Conservation (phyloP, 768 basidiomycete species). For the Lentinula sp. region DNA sequence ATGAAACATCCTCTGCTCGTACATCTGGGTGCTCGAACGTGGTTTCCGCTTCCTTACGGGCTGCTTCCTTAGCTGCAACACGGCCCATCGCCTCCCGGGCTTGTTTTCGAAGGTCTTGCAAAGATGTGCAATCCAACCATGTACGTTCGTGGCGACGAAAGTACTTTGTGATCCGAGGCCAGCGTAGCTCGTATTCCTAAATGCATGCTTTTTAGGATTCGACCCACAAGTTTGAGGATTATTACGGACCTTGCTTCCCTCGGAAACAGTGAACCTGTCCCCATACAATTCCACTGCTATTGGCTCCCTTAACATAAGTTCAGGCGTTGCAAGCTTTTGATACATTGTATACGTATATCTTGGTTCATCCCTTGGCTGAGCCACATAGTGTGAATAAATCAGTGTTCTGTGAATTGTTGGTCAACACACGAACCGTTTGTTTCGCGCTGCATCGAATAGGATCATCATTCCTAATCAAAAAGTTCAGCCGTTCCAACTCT, state of each 20-base stretch:
- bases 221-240: not conserved
- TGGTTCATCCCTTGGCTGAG: constrained; percentile 21
- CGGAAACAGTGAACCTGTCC: constrained; percentile 25
- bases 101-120: constrained; percentile 45
- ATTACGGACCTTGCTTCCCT: not conserved
- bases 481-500: constrained; percentile 69
- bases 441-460: constrained; percentile 23
- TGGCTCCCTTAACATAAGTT: constrained; percentile 52
- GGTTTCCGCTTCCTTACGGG: constrained; percentile 31
- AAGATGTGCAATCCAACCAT: constrained; percentile 52
- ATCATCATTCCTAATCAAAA: constrained; percentile 46
- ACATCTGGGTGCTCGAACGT: not conserved
- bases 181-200: constrained; percentile 80
- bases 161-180: constrained; percentile 72
- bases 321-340: constrained; percentile 42
- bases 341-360: constrained; percentile 52
- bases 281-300: constrained; percentile 71
- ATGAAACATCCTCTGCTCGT: not conserved
- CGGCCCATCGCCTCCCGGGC: constrained; percentile 50
- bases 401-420: not conserved
- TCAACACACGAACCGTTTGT: constrained; percentile 9
- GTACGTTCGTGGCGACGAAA: constrained; percentile 53
- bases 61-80: constrained; percentile 42
- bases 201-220: not conserved
- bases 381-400: not conserved